Percentiles rank a stretch among this genome's conserved stretches.
These are phyloP conservation scores for Nitzschia inconspicua DNA, from an alignment of 108 stramenopile genomes.

Conservation along the genomic window DNA sequence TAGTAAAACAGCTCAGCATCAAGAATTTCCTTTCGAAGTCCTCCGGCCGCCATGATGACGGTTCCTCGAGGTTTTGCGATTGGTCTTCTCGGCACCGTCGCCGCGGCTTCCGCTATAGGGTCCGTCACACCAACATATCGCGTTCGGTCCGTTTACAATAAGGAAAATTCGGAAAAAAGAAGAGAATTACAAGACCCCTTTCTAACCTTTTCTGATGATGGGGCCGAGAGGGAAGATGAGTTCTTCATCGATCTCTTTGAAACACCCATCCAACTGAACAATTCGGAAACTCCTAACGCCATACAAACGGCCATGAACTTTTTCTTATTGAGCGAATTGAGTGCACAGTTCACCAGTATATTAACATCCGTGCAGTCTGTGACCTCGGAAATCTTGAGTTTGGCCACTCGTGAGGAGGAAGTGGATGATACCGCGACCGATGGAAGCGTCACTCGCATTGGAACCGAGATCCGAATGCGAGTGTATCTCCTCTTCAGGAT, in stretches of 20 bases:
- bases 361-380: slow-evolving; percentile 21
- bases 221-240: slow-evolving; percentile 18
- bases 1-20: too few species aligned
- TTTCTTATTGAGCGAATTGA: slow-evolving; percentile 38
- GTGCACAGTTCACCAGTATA: slow-evolving; percentile 8
- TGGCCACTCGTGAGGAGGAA: neutral
- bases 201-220: slow-evolving; percentile 43
- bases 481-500: slow-evolving; percentile 40
- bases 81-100: neutral
- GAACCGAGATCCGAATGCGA: slow-evolving; percentile 30
- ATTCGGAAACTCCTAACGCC: slow-evolving; percentile 17
- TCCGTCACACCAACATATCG: neutral
- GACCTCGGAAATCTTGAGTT: slow-evolving; percentile 1
- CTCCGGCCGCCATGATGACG: too few species aligned
- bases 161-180: neutral
- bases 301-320: slow-evolving; percentile 32
- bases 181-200: slow-evolving; percentile 14
- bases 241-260: slow-evolving; percentile 42
- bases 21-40: too few species aligned
- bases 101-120: neutral
- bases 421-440: too few species aligned
- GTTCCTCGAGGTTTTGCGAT: too few species aligned
- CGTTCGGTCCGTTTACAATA: neutral
- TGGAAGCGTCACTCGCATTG: slow-evolving; percentile 19
- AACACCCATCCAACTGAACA: slow-evolving; percentile 27